Base-by-base conservation (phyloP, 108 stramenopile genomes). In the Nitzschia palea region DNA sequence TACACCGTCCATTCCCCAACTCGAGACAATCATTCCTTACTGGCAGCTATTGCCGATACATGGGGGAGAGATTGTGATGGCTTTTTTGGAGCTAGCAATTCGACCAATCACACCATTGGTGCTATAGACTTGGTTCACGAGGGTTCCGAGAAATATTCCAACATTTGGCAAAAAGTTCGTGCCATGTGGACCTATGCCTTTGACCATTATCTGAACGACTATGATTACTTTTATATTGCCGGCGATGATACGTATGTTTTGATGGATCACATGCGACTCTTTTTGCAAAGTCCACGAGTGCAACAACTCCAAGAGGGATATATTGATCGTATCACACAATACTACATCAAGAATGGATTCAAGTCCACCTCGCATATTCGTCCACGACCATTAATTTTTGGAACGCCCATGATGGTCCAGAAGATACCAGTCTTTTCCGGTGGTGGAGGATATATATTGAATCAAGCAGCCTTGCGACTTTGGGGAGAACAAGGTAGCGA, bases 81-180 rank as follows among this genome's bases (percentile, higher is more conserved):
- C 18, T 97, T 93, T 64, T 32, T 94, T 22, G 93, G 81, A 0
- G 79, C 77, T 55, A 76, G 76, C 56, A 88, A 82, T 12, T 62
- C 67, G 56, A 88, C 88, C 4, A 81, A 88, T 44, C 70, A 64
- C n/a, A 2, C 43, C 0, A 56, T 82, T 15, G 81, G 74, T n/a
- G 54, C 86, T 1, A 67, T 97, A 1, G 44, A 83, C 63, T 53
- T 97, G 14, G 61, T 71, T 6, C 90, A 93, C 59, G 48, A 80
- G 26, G 93, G 93, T 3, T 33, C 55, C 4, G 94, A 91, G 48
- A 67, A 42, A 26, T 97, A 93, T 70, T 34, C 45, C 0, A 91
- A 91, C 56, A 97, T 97, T 77, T 97, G 96, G 96, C 94, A 95
- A 79, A 94, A 94, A 47, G 73, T 86, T 8, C 63, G 90, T 35